Conservation (phyloP, 2,329 filamentous ascomycete genomes). For the Zopfia rhizophila region DNA sequence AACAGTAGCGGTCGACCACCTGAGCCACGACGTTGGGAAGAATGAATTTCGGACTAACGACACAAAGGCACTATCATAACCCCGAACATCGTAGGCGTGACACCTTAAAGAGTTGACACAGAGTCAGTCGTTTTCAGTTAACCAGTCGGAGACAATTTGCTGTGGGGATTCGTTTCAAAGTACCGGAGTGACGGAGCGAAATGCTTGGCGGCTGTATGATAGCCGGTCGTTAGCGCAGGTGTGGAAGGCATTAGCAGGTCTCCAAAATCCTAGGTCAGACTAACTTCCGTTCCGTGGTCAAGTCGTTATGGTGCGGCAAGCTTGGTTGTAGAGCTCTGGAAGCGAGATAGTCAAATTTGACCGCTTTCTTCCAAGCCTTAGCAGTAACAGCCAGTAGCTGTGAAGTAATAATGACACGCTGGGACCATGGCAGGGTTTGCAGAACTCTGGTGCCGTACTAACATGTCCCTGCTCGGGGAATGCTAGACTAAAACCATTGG, state of each 20-base stretch:
- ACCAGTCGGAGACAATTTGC: slow-evolving; percentile 15
- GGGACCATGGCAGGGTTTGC: slow-evolving; percentile 1
- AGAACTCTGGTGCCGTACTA: slow-evolving; percentile 1
- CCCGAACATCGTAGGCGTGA: slow-evolving; percentile 10
- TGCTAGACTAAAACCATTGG: background rate
- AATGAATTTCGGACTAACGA: slow-evolving; percentile 28
- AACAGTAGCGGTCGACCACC: slow-evolving; percentile 16
- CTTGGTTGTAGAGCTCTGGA: slow-evolving; percentile 45
- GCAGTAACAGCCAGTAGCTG: slow-evolving; percentile 8
- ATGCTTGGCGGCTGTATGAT: slow-evolving; percentile 21
- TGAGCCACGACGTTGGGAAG: slow-evolving; percentile 38
- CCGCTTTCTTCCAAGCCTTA: slow-evolving; percentile 13
- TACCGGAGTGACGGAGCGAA: slow-evolving; percentile 28
- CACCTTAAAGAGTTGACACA: background rate
- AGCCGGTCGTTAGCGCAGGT: slow-evolving; percentile 1
- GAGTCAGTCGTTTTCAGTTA: slow-evolving; percentile 10
- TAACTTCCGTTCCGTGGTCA: slow-evolving; percentile 28
- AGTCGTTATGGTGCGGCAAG: slow-evolving; percentile 27
- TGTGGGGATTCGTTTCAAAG: slow-evolving; percentile 38
- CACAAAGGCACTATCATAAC: slow-evolving; percentile 26
- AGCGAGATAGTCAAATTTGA: slow-evolving; percentile 34
- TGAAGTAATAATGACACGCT: slow-evolving; percentile 7
- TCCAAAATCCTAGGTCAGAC: slow-evolving; percentile 8
- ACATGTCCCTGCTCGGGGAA: background rate
- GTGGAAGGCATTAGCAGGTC: slow-evolving; percentile 3